phyloP scores from a whole-genome alignment of 768 basidiomycete species.

The Suillus paluster region DNA sequence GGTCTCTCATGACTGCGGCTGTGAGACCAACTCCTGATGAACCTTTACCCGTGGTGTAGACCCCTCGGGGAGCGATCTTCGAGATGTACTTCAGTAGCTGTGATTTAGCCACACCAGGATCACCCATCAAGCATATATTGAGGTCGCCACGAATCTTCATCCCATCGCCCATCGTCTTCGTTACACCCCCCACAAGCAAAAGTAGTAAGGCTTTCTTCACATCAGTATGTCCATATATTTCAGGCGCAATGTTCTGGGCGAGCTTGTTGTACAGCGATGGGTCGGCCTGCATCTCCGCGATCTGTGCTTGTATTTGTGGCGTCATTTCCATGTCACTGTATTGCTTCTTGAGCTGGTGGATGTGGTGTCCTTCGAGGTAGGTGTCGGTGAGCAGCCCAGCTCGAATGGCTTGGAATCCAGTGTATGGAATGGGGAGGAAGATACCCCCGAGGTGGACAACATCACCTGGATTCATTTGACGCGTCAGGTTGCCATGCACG shows the following conservation, averaged over 20 bases:
- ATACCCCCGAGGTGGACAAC: conserved; percentile 95
- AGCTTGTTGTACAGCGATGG: conserved; percentile 86
- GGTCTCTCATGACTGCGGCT: conserved; percentile 98
- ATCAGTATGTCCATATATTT: conserved; percentile 97
- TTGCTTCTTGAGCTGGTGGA: conserved; percentile 96
- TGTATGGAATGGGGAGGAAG: conserved; percentile 97
- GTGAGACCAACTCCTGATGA: conserved; percentile 99
- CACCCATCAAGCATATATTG: conserved; percentile 98
- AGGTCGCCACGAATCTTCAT: conserved; percentile 99
- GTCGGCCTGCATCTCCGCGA: conserved; percentile 72
- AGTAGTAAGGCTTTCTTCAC: conserved; percentile 96
- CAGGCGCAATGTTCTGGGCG: conserved; percentile 94
- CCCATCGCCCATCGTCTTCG: conserved; percentile 93
- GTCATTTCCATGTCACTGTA: conserved; percentile 95
- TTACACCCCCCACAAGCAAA: conserved; percentile 93
- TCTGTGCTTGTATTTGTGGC: conserved; percentile 73
- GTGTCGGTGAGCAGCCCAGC: conserved; percentile 97
- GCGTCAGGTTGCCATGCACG: conserved; percentile 86
- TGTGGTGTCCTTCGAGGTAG: conserved; percentile 89
- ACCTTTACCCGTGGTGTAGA: conserved; percentile 98
- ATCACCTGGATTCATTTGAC: conserved; percentile 93
- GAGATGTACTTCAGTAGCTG: conserved; percentile 98
- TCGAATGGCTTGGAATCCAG: conserved; percentile 95
- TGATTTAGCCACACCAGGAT: conserved; percentile 98
- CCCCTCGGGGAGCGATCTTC: conserved; percentile 95